Evolutionary conservation across 2,329 filamentous ascomycete species (phyloP), one percentile per base, ranked within the genome.

Genomic region (Colletotrichum spinosum): DNA sequence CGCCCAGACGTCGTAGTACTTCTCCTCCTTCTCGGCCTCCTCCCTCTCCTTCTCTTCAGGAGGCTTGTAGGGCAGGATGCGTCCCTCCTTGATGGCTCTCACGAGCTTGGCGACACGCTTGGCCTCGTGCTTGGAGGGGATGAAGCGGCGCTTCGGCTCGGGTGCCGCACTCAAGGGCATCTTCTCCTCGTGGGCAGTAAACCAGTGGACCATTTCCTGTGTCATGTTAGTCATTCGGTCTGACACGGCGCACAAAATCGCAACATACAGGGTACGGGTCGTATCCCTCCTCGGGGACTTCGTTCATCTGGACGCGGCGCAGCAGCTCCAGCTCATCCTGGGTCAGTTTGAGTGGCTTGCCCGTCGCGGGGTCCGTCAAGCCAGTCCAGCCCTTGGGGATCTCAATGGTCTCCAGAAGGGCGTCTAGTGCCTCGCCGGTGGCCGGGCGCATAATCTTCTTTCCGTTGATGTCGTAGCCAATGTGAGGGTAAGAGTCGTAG

Each of bases 381-480:
- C 95, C 96, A 58, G 96, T 99, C 94, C 94, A 99, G 69, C 95
- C 96, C 83, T 97, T 94, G 12, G 96, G 96, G 41, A 99, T 84
- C 74, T 99, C 96, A 72, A 99, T 99, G 79, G 92, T 97, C 73
- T 99, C 95, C 9, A 99, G 84, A 48, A 99, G 85, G 11, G 94
- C 93, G 82, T 99, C 96, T 38, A 99, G 82, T 41, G 96, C 96
- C 76, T 97, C 92, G 56, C 95, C 95, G 71, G 94, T 95, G 4
- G 97, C 96, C 7, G 96, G 96, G 56, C 96, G 91, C 90, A 97
- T 92, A 69, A 99, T 97, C 79, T 92, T 97, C 86, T 97, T 97
- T 78, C 96, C 96, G 78, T 99, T 97, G 81, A 99, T 98, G 73
- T 97, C 93, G 80, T 99, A 99, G 65, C 96, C 96, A 75, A 99